Evolutionary conservation across 2,329 filamentous ascomycete species (phyloP).

Genomic region (Bipolaris cookei): DNA sequence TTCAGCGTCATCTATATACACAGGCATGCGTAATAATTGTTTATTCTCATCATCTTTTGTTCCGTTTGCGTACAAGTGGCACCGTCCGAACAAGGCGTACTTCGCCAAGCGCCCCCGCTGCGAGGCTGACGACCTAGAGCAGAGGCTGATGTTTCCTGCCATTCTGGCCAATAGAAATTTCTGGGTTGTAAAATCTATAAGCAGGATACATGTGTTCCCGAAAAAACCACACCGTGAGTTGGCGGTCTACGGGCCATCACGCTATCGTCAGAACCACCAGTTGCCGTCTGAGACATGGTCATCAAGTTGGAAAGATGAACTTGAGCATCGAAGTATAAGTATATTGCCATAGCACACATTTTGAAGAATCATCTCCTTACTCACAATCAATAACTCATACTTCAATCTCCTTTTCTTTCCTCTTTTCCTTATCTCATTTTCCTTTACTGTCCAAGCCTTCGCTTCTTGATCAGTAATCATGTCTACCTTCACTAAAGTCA

Average conservation of each 20-base stretch:
- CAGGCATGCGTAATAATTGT: slow-evolving; percentile 2
- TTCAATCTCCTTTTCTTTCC: slow-evolving; percentile 25
- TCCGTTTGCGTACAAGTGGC: neutral
- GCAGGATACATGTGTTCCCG: slow-evolving; percentile 18
- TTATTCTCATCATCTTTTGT: neutral
- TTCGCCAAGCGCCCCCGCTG: slow-evolving; percentile 20
- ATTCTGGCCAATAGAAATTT: slow-evolving; percentile 23
- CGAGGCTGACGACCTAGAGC: slow-evolving; percentile 18
- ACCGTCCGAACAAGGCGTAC: slow-evolving; percentile 17
- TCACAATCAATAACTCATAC: slow-evolving; percentile 37
- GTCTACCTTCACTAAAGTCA: slow-evolving; percentile 43
- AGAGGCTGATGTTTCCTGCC: slow-evolving; percentile 4
- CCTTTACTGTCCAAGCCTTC: slow-evolving; percentile 25
- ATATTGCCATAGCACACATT: slow-evolving; percentile 6
- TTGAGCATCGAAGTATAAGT: slow-evolving; percentile 34
- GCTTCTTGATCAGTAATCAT: slow-evolving; percentile 41
- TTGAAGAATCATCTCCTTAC: slow-evolving; percentile 34
- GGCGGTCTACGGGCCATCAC: slow-evolving; percentile 11
- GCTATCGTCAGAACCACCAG: slow-evolving; percentile 10
- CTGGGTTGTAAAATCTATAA: slow-evolving; percentile 17
- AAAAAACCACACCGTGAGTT: slow-evolving; percentile 21
- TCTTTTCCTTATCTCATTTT: slow-evolving; percentile 22
- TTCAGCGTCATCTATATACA: slow-evolving; percentile 3
- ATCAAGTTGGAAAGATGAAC: neutral
- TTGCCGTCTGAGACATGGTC: slow-evolving; percentile 14